These are phyloP conservation scores for Physcia stellaris DNA, from an alignment of 495 filamentous ascomycete species.

Conservation along the genomic window DNA sequence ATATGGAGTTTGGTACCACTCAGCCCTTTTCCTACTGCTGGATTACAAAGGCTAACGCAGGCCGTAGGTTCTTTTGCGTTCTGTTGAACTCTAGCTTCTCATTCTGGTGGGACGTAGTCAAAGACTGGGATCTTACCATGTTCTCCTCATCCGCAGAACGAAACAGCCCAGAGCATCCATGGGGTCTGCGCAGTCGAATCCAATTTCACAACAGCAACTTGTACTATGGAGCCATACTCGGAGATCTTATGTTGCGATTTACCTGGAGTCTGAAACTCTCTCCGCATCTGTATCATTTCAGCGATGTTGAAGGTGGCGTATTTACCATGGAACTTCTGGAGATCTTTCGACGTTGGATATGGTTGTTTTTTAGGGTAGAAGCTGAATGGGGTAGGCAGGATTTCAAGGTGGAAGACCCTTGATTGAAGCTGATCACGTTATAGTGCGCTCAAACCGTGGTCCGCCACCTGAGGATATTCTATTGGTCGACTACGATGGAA, in stretches of 20 bases:
- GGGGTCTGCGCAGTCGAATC: constrained; percentile 59
- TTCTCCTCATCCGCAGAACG: constrained; percentile 40
- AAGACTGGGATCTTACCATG: constrained; percentile 93
- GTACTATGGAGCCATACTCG: constrained; percentile 70
- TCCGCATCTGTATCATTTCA: constrained; percentile 64
- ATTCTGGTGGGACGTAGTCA: constrained; percentile 95
- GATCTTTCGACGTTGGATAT: constrained; percentile 80
- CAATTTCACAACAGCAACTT: constrained; percentile 52
- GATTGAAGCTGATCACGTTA: constrained; percentile 14
- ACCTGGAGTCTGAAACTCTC: constrained; percentile 81
- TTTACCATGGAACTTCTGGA: constrained; percentile 82
- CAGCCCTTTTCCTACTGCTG: too few species aligned
- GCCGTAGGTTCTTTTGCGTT: constrained; percentile 42
- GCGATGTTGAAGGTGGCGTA: constrained; percentile 71
- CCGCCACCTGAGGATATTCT: constrained; percentile 39
- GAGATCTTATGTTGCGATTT: constrained; percentile 71
- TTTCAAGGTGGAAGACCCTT: not conserved
- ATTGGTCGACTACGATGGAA: constrained; percentile 37
- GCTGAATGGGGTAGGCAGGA: constrained; percentile 63
- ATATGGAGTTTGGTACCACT: constrained; percentile 39
- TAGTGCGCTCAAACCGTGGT: constrained; percentile 41
- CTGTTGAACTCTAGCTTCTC: constrained; percentile 77
- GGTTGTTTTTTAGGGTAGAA: constrained; percentile 92
- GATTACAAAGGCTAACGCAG: too few species aligned
- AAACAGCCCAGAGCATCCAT: constrained; percentile 49